Evolutionary conservation across 371 early-diverging fungal genomes (phyloP).

Genomic region (Haplosporangium sp.): DNA sequence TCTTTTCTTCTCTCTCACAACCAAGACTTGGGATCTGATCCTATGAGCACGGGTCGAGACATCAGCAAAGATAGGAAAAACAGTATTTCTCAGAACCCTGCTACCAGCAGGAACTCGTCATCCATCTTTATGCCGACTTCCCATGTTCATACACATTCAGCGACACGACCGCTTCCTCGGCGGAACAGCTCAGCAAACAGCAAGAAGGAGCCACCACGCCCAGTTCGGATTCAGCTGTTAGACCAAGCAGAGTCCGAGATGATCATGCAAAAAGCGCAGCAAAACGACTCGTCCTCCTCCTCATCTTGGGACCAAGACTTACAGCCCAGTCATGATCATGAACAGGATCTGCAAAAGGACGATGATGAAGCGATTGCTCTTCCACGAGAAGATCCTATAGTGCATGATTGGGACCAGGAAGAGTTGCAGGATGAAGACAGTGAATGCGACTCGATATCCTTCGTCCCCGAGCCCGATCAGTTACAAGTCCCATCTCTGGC

Average conservation of each 20-base stretch:
- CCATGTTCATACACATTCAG: conserved; percentile 4
- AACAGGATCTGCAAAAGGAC: background rate
- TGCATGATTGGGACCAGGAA: conserved; percentile 52
- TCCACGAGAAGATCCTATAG: conserved; percentile 27
- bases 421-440: conserved; percentile 47
- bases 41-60: background rate
- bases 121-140: conserved; percentile 23
- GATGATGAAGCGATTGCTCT: conserved; percentile 19
- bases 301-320: background rate
- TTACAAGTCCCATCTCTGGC: background rate
- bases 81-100: background rate
- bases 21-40: background rate
- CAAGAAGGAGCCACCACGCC: conserved; percentile 32
- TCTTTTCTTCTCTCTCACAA: background rate
- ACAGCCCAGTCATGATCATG: background rate
- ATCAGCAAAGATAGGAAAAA: background rate
- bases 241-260: conserved; percentile 39
- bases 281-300: background rate
- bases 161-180: background rate
- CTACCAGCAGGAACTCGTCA: conserved; percentile 1
- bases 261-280: conserved; percentile 23
- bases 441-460: background rate
- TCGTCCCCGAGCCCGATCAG: background rate
- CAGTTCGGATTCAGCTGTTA: conserved; percentile 41
- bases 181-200: conserved; percentile 5